These are phyloP conservation scores for Vanderwaltozyma tropicalis DNA, from an alignment of 805 yeast species.

Conservation along the genomic window DNA sequence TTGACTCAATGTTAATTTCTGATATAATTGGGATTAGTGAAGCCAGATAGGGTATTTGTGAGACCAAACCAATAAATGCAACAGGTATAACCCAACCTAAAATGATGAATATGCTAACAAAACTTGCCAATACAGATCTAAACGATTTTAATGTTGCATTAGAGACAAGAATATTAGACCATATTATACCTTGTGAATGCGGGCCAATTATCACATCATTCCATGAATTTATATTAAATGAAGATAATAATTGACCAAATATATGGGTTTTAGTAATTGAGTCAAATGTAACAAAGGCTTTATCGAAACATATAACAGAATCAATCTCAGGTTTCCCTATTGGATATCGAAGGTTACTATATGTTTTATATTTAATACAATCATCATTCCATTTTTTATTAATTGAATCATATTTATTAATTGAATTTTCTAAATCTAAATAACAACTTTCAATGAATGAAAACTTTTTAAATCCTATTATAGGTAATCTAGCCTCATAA, in stretches of 20 bases:
- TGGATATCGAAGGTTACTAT: neutral
- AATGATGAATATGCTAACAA: conserved; percentile 40
- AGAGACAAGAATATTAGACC: conserved; percentile 48
- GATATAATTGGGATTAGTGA: conserved; percentile 48
- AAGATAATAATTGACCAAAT: conserved; percentile 48
- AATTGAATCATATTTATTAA: conserved; percentile 3
- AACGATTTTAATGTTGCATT: conserved; percentile 30
- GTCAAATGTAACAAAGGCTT: conserved; percentile 44
- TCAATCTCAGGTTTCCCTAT: neutral
- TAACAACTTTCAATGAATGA: conserved; percentile 4
- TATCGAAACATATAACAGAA: conserved; percentile 20
- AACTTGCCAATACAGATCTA: conserved; percentile 36
- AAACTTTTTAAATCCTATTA: neutral
- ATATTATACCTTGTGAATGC: conserved; percentile 57
- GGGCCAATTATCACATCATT: conserved; percentile 40
- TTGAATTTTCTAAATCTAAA: conserved; percentile 1
- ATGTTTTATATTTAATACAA: neutral
- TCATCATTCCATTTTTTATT: conserved; percentile 3
- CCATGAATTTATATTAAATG: conserved; percentile 34
- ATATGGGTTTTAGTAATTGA: conserved; percentile 48
- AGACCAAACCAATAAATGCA: conserved; percentile 63
- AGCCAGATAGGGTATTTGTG: conserved; percentile 61
- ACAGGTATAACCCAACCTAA: conserved; percentile 75
- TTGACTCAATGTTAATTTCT: conserved; percentile 44
- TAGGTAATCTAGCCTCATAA: neutral